Base-by-base conservation (phyloP, 352 stramenopile genomes). In the Globisporangium takayamanum region DNA sequence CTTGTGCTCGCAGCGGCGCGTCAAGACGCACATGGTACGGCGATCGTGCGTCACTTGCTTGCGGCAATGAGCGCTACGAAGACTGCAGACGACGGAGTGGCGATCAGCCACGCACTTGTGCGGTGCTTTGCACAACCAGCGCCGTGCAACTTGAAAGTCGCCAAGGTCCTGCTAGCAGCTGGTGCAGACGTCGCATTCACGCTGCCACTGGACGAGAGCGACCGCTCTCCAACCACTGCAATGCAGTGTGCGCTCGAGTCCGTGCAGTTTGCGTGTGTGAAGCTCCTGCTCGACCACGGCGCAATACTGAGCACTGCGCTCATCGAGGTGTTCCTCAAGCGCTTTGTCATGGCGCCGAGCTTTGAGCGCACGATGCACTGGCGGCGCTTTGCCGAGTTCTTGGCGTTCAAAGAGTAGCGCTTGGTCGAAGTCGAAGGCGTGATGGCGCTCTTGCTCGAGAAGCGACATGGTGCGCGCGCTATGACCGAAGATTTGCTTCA, bases 401-500 rank as follows among this genome's bases (percentile, higher is more conserved):
- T 84, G 8, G 73, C 69, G 20, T 56, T 30, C 5, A 66, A 61
- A 14, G 57, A 67, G 1, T 64, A 74, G 50, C 57, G 65, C 2
- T 50, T 87, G n/a, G 25, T 78, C 6, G 63, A 81, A 33, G 66
- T 81, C 6, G 71, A 81, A 51, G 62, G 55, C 33, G 41, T 86
- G 6, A 81, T 88, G 74, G 59, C 53, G 11, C 56, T 68, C 6
- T 51, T 88, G 10, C 60, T 86, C 22, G 61, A 76, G 22, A 72
- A 67, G 26, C 63, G 62, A 8, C 41, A 66, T 37, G 73, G 68
- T 37, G 14, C 46, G 15, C 16, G 22, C 8, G 60, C 66, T 0
- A 71, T 81, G 63, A 84, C 81, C 53, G 41, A 71, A 33, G 67
- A 84, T 39, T 45, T 87, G 1, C 16, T 87, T 0, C 66, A 79